Conservation (phyloP, 345 rosid genomes). For the Garcia nutans region DNA sequence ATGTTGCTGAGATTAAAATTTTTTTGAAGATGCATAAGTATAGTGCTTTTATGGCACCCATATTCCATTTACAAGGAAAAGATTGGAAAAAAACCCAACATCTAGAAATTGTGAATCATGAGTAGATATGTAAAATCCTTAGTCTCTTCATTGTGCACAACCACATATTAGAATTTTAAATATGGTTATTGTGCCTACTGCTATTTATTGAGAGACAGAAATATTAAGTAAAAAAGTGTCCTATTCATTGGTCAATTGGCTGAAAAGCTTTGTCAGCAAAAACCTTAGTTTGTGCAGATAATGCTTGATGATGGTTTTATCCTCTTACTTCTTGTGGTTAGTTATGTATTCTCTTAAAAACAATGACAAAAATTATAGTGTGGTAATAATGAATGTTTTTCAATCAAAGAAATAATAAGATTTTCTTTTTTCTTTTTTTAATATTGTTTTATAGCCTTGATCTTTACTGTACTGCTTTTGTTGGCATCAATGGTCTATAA, state of each 20-base stretch:
- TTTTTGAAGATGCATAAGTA: neutral
- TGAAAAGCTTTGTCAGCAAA: conserved; percentile 2
- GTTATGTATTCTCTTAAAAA: neutral
- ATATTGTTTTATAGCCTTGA: too few relatives aligned
- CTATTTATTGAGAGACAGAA: neutral
- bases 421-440: too few relatives aligned
- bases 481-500: too few relatives aligned
- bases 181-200: neutral
- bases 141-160: neutral
- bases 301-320: neutral
- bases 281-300: neutral
- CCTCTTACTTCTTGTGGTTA: neutral
- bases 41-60: neutral
- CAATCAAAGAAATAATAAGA: too few relatives aligned
- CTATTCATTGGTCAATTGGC: neutral
- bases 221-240: neutral
- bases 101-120: neutral
- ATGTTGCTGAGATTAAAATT: neutral
- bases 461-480: too few relatives aligned
- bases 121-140: neutral
- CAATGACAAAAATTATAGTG: too few relatives aligned
- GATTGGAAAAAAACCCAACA: neutral
- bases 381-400: too few relatives aligned
- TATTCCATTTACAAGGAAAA: too few relatives aligned
- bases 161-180: neutral